A percentile compares a stretch with the other conserved stretches of the same genome.
Evolutionary conservation across 176 grass and related monocot species (phyloP).

Genomic region (Oryza brachyantha): DNA sequence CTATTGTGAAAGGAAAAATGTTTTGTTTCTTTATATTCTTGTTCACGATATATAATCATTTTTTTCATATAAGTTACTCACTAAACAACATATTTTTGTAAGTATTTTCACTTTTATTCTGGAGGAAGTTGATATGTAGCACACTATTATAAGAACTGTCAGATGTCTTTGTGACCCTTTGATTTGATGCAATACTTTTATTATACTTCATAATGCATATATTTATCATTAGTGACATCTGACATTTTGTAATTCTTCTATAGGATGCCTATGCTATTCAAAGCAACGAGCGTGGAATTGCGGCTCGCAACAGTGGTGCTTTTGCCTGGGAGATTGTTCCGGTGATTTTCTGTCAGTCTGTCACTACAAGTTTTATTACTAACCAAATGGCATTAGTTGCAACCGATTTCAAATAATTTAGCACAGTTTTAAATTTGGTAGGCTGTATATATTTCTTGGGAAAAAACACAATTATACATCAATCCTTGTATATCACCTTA

Average conservation of each 20-base stretch:
- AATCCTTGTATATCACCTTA: neutral
- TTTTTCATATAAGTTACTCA: neutral
- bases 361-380: neutral
- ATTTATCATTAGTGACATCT: neutral
- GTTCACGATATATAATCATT: neutral
- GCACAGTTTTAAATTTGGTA: neutral
- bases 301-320: conserved; percentile 76
- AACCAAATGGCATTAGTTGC: neutral
- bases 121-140: neutral
- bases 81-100: neutral
- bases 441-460: neutral
- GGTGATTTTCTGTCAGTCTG: conserved; percentile 48
- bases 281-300: conserved; percentile 94
- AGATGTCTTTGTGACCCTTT: neutral
- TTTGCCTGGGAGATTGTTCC: conserved; percentile 93
- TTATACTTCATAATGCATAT: neutral
- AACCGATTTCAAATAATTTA: neutral
- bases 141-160: neutral
- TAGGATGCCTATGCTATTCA: conserved; percentile 90
- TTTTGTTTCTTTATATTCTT: neutral
- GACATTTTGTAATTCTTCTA: conserved; percentile 27
- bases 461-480: neutral
- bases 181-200: neutral
- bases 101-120: neutral
- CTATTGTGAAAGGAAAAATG: neutral